Conservation (phyloP, 176 grass and related monocot species). For the Leersia perrieri region DNA sequence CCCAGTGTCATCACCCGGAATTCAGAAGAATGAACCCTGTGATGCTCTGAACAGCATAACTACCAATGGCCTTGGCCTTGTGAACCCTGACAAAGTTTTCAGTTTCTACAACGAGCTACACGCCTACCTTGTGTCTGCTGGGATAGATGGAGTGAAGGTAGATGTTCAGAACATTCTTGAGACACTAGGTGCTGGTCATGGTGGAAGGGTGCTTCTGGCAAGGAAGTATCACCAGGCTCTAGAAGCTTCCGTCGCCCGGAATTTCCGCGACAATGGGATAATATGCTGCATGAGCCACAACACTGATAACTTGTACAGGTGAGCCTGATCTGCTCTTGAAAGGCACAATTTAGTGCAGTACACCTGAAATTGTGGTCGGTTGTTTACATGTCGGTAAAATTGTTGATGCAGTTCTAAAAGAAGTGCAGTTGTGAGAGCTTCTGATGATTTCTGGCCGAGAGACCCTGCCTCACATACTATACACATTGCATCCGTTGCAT, state of each 20-base stretch:
- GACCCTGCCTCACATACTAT: slow-evolving; percentile 77
- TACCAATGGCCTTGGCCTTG: slow-evolving; percentile 66
- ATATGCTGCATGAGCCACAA: slow-evolving; percentile 97
- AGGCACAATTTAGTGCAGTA: not conserved
- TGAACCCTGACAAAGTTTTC: slow-evolving; percentile 71
- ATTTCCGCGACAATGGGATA: slow-evolving; percentile 72
- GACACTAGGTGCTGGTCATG: slow-evolving; percentile 67
- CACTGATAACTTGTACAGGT: slow-evolving; percentile 84
- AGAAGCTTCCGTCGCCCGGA: slow-evolving; percentile 65
- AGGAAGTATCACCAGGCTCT: slow-evolving; percentile 86
- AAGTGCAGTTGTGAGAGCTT: slow-evolving; percentile 76
- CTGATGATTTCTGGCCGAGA: slow-evolving; percentile 86
- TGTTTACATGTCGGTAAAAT: slow-evolving; percentile 5
- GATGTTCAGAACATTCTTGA: slow-evolving; percentile 90
- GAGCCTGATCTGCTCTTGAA: not conserved
- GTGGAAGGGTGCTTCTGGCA: slow-evolving; percentile 64
- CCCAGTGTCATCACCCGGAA: slow-evolving; percentile 57
- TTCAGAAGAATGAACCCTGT: slow-evolving; percentile 59
- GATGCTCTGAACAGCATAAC: slow-evolving; percentile 55
- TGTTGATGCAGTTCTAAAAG: slow-evolving; percentile 56
- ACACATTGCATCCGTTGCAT: slow-evolving; percentile 77
- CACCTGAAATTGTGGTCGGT: not conserved
- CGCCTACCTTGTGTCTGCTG: slow-evolving; percentile 65
- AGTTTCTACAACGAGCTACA: slow-evolving; percentile 83
- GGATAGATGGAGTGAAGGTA: slow-evolving; percentile 84